These are phyloP conservation scores for Stephania japonica DNA, from an alignment of 164 flowering plant genomes.

Conservation along the genomic window DNA sequence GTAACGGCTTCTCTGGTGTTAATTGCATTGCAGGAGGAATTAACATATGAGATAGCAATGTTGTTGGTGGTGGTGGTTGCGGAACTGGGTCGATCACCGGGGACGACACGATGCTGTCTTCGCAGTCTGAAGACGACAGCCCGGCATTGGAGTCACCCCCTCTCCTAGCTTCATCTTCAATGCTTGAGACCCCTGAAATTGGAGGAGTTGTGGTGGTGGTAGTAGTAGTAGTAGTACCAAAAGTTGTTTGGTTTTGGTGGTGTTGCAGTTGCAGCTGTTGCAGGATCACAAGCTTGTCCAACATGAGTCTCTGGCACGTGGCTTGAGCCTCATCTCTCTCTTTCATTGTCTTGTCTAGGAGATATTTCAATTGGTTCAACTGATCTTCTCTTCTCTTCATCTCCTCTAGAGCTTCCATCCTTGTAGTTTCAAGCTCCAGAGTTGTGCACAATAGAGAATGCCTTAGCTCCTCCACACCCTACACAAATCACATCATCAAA, in stretches of 20 bases:
- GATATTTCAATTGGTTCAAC: slow-evolving; percentile 43
- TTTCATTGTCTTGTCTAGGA: slow-evolving; percentile 35
- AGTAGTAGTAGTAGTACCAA: neutral
- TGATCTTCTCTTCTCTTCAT: slow-evolving; percentile 63
- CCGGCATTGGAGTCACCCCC: slow-evolving; percentile 55
- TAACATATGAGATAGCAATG: neutral
- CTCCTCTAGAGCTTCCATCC: slow-evolving; percentile 62
- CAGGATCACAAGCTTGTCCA: slow-evolving; percentile 44
- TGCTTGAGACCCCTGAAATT: slow-evolving; percentile 47
- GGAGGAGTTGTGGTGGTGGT: slow-evolving; percentile 10
- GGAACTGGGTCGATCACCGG: slow-evolving; percentile 33
- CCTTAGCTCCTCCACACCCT: slow-evolving; percentile 57
- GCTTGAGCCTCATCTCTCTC: slow-evolving; percentile 74
- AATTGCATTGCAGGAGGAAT: neutral
- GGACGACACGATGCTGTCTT: slow-evolving; percentile 79
- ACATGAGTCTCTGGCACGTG: slow-evolving; percentile 46
- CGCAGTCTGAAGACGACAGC: slow-evolving; percentile 70
- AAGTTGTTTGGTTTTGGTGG: slow-evolving; percentile 25
- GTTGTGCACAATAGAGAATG: slow-evolving; percentile 51
- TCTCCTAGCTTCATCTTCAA: slow-evolving; percentile 56
- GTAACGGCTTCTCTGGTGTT: slow-evolving; percentile 49
- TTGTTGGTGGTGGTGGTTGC: slow-evolving; percentile 11
- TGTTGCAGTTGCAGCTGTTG: slow-evolving; percentile 22
- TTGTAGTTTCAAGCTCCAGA: slow-evolving; percentile 73
- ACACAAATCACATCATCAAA: neutral